Evolutionary conservation across 2,329 filamentous ascomycete species (phyloP).

Genomic region (Penicillium palitans): DNA sequence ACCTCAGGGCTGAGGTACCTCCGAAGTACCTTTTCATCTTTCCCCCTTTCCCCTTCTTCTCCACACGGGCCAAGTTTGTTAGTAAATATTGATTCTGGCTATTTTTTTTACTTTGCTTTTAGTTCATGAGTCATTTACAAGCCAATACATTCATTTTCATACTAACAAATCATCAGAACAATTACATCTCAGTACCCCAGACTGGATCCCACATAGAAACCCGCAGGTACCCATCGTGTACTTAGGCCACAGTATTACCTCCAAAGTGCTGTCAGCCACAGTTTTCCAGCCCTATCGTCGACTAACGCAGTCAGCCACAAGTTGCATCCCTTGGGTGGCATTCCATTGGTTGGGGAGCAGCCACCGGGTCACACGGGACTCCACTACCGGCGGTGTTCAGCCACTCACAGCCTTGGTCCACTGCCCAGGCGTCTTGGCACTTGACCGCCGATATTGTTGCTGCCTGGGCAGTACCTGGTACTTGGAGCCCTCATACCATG

Average conservation of each 20-base stretch:
- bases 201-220: not conserved
- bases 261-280: slow-evolving; percentile 13
- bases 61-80: slow-evolving; percentile 2
- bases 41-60: slow-evolving; percentile 9
- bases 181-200: not conserved
- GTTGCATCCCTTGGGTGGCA: not conserved
- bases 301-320: slow-evolving; percentile 21
- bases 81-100: not conserved
- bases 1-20: slow-evolving; percentile 10
- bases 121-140: not conserved
- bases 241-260: not conserved
- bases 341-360: slow-evolving; percentile 15
- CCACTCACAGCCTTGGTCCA: not conserved
- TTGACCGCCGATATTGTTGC: slow-evolving; percentile 26
- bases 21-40: slow-evolving; percentile 6
- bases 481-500: not conserved
- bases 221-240: not conserved
- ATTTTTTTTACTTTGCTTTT: not conserved
- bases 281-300: slow-evolving; percentile 19
- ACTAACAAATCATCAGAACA: not conserved
- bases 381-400: not conserved
- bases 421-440: not conserved
- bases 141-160: not conserved
- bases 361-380: slow-evolving; percentile 9
- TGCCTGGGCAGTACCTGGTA: slow-evolving; percentile 21